A percentile compares a stretch with the other conserved stretches of the same genome.
Conservation (phyloP, 768 basidiomycete genomes). For the Mycena latifolia region DNA sequence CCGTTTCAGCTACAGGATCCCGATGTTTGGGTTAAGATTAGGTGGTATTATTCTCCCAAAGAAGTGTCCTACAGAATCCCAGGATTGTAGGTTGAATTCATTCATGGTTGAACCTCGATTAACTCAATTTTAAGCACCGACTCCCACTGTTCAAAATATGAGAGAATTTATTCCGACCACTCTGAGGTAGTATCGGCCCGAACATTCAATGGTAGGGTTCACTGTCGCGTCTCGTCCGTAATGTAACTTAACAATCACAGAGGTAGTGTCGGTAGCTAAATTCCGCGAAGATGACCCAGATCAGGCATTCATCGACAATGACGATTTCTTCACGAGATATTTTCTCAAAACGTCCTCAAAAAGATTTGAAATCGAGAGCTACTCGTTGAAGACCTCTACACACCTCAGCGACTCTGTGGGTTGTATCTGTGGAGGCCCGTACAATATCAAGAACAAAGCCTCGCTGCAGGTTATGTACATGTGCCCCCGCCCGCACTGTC, state of each 20-base stretch:
- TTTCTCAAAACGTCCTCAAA: constrained; percentile 6
- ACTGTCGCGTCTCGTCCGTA: background rate
- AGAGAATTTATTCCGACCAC: constrained; percentile 30
- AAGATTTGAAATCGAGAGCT: background rate
- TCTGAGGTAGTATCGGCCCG: constrained; percentile 20
- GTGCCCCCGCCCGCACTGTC: constrained; percentile 27
- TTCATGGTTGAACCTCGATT: background rate
- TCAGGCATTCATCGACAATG: background rate
- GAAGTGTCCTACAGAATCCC: constrained; percentile 3
- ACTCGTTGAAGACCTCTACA: background rate
- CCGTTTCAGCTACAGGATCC: background rate
- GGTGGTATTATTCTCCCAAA: constrained; percentile 27
- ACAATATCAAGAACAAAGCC: constrained; percentile 6
- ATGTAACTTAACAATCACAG: background rate
- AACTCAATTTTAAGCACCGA: background rate
- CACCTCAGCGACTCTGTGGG: background rate
- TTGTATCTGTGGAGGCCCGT: constrained; percentile 25
- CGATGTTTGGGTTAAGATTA: constrained; percentile 20
- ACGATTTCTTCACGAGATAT: constrained; percentile 17
- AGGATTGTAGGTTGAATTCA: constrained; percentile 22
- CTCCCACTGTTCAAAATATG: constrained; percentile 23
- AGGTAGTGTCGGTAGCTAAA: background rate
- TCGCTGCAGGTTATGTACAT: constrained; percentile 23
- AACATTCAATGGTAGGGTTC: constrained; percentile 24
- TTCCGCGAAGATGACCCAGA: constrained; percentile 25